These are phyloP conservation scores for Exophiala calicioides DNA, from an alignment of 2,329 filamentous ascomycete genomes.

Conservation along the genomic window DNA sequence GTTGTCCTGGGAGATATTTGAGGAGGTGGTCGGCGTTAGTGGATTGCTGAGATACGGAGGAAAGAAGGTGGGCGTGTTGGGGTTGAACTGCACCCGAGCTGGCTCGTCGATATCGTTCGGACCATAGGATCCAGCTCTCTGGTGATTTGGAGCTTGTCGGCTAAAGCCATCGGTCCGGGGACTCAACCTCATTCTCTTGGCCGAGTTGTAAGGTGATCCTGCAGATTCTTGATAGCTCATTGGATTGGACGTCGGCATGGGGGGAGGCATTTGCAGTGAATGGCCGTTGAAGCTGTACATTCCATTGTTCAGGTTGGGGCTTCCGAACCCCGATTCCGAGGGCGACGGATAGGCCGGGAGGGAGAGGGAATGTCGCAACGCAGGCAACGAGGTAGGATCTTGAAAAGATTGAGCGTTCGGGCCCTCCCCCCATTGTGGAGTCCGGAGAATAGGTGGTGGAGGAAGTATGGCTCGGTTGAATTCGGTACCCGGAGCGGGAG, in stretches of 20 bases:
- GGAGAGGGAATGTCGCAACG: slow-evolving; percentile 14
- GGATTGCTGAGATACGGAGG: slow-evolving; percentile 38
- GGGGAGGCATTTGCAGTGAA: slow-evolving; percentile 29
- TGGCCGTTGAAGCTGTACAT: slow-evolving; percentile 23
- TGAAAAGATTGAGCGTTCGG: slow-evolving; percentile 1
- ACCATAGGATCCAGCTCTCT: slow-evolving; percentile 25
- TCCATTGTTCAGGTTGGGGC: slow-evolving; percentile 23
- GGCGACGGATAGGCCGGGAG: slow-evolving; percentile 28
- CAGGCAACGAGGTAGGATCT: slow-evolving; percentile 10
- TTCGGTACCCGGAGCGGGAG: slow-evolving; percentile 4
- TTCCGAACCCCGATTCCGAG: slow-evolving; percentile 30
- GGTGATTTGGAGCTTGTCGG: slow-evolving; percentile 14
- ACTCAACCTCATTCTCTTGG: slow-evolving; percentile 31
- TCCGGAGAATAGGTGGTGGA: slow-evolving; percentile 27
- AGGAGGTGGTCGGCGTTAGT: slow-evolving; percentile 45
- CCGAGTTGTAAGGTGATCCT: slow-evolving; percentile 27
- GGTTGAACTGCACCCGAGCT: slow-evolving; percentile 27
- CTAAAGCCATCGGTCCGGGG: slow-evolving; percentile 28
- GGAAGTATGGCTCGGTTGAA: slow-evolving; percentile 22
- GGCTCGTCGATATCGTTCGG: slow-evolving; percentile 27
- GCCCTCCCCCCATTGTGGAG: slow-evolving; percentile 28
- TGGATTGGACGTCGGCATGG: slow-evolving; percentile 31
- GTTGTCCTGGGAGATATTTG: slow-evolving; percentile 32
- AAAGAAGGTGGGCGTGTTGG: slow-evolving; percentile 29
- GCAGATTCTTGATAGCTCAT: slow-evolving; percentile 24